Evolutionary conservation across 768 basidiomycete genomes (phyloP).

Genomic region (Leccinum boreale): DNA sequence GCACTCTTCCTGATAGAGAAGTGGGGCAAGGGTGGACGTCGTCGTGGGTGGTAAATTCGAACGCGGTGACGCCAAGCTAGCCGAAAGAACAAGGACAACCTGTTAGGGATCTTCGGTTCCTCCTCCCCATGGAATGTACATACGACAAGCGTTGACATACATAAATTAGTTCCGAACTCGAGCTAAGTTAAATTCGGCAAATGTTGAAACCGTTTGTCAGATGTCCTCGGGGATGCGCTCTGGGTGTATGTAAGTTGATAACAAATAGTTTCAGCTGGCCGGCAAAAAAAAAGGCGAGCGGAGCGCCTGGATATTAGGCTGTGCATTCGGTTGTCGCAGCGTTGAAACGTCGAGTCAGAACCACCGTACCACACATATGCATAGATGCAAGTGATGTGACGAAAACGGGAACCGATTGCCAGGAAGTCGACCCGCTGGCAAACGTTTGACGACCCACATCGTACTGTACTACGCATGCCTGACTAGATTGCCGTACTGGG

Average conservation of each 20-base stretch:
- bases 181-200: not conserved
- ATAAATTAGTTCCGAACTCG: slow-evolving; percentile 1
- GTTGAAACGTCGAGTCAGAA: not conserved
- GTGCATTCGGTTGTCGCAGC: slow-evolving; percentile 1
- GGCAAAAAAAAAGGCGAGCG: not conserved
- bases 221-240: not conserved
- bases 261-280: not conserved
- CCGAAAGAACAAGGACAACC: not conserved
- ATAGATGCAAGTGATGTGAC: not conserved
- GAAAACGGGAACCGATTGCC: not conserved
- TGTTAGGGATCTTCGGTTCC: not conserved
- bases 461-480: not conserved
- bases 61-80: not conserved
- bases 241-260: not conserved
- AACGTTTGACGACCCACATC: not conserved
- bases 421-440: not conserved
- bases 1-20: slow-evolving; percentile 82
- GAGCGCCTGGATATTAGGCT: not conserved
- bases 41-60: slow-evolving; percentile 51
- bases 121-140: not conserved
- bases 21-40: slow-evolving; percentile 83
- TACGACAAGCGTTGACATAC: slow-evolving; percentile 6
- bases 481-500: not conserved
- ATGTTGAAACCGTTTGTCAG: not conserved
- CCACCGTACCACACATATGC: not conserved